phyloP scores from a whole-genome alignment of 306 rosid genomes.

The Lupinus albus region DNA sequence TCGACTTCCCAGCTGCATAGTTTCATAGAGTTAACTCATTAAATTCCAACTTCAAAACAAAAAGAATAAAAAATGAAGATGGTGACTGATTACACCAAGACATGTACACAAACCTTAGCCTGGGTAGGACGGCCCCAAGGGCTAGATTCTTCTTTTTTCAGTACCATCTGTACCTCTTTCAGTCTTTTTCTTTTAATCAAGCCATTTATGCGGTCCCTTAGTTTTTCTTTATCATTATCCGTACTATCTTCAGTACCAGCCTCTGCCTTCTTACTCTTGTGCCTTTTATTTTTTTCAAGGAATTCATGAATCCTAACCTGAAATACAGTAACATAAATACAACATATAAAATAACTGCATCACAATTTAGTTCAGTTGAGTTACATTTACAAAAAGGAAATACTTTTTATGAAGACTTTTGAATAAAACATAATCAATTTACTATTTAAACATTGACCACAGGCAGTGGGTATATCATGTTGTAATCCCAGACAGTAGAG shows the following conservation, averaged over 20 bases:
- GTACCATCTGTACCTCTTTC: conserved; percentile 61
- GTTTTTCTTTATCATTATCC: conserved; percentile 60
- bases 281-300: conserved; percentile 59
- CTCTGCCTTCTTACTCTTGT: conserved; percentile 43
- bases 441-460: conserved; percentile 1
- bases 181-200: conserved; percentile 64
- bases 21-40: conserved; percentile 33
- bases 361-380: neutral
- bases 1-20: conserved; percentile 82
- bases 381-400: neutral
- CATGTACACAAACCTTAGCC: conserved; percentile 63
- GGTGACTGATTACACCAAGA: neutral
- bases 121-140: conserved; percentile 77
- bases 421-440: conserved; percentile 1
- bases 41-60: conserved; percentile 27
- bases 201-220: conserved; percentile 64
- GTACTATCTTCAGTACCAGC: conserved; percentile 51
- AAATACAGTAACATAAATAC: conserved; percentile 16
- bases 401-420: neutral
- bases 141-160: conserved; percentile 66
- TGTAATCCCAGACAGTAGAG: neutral
- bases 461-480: neutral
- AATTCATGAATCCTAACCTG: conserved; percentile 76
- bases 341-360: conserved; percentile 9
- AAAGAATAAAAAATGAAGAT: neutral